Base-by-base conservation (phyloP, 169 alveolate genomes). In the Plasmodium malariae region DNA sequence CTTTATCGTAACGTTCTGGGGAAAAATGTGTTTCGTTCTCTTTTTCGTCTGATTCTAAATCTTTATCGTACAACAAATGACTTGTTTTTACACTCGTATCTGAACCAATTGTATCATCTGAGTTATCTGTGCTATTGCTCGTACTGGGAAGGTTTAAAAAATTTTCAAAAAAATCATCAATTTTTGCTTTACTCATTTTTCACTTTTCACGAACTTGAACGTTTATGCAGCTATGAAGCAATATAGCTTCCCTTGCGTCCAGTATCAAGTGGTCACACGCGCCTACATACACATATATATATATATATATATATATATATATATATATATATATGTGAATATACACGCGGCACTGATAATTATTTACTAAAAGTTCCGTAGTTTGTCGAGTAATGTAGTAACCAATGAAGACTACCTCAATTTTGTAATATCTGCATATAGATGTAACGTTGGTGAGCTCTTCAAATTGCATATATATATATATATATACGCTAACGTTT, bases 301-400 rank as follows among this genome's bases (percentile, higher is more conserved):
- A 49, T 49, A 59, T 21, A 9, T 24, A 26, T 1, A 12, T 1
- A 54, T 54, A 54, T 54, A 54, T 51, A 43, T 40, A 40, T 40
- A 40, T 43, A 43, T 43, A 43, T 43, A 43, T 49, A 49, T 21
- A 26, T 19, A 19, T 59, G 21, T 45, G 1, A 45, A 45, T 45
- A 45, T 45, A 30, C 55, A 54, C 11, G 26, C 51, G 55, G 5
- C 24, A 48, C 40, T 78, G 89, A n/a, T n/a, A n/a, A n/a, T n/a
- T n/a, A n/a, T n/a, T n/a, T n/a, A n/a, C n/a, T n/a, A n/a, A n/a
- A n/a, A n/a, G n/a, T n/a, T n/a, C n/a, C n/a, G n/a, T n/a, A n/a
- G n/a, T n/a, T n/a, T n/a, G n/a, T n/a, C n/a, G n/a, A n/a, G n/a
- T n/a, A n/a, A n/a, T n/a, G n/a, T n/a, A n/a, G n/a, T n/a, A n/a